Conservation (phyloP, 805 yeast genomes). For the Cyberlindnera subsufficiens region DNA sequence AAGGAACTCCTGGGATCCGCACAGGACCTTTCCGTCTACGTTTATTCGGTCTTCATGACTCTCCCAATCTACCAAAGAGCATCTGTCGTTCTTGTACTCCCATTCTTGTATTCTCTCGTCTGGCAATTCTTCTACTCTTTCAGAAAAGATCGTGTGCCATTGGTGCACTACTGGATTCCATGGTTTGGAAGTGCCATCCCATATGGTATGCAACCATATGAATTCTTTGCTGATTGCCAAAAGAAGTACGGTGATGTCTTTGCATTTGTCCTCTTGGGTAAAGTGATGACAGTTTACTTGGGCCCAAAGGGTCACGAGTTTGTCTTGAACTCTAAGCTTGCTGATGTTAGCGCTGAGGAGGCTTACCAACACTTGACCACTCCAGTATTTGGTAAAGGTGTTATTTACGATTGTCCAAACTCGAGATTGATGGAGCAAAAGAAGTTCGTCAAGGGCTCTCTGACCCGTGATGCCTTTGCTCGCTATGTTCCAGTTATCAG, state of each 20-base stretch:
- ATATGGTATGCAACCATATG: conserved; percentile 92
- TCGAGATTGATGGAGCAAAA: conserved; percentile 94
- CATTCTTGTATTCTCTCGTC: conserved; percentile 56
- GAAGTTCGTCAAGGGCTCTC: conserved; percentile 88
- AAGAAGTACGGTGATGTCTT: conserved; percentile 88
- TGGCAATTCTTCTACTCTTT: conserved; percentile 70
- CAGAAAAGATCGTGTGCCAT: conserved; percentile 78
- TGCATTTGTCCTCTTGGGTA: conserved; percentile 84
- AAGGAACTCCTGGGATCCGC: conserved; percentile 10
- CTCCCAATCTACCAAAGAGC: conserved; percentile 32
- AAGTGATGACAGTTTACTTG: conserved; percentile 88
- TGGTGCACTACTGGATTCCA: conserved; percentile 90
- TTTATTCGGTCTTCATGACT: conserved; percentile 23
- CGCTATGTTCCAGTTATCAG: conserved; percentile 83
- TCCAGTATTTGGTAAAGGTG: conserved; percentile 98
- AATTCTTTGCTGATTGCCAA: conserved; percentile 75
- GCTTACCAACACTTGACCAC: conserved; percentile 96
- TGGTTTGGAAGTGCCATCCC: conserved; percentile 90
- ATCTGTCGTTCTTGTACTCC: conserved; percentile 32
- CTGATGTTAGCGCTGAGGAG: conserved; percentile 92
- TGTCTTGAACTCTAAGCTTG: conserved; percentile 81
- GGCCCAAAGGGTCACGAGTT: conserved; percentile 99
- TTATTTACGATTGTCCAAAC: conserved; percentile 95
- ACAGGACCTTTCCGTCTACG: conserved; percentile 8
- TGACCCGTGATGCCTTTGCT: conserved; percentile 79